These are phyloP conservation scores for Boletus rubroflammeus DNA, from an alignment of 768 basidiomycete species.

Conservation along the genomic window DNA sequence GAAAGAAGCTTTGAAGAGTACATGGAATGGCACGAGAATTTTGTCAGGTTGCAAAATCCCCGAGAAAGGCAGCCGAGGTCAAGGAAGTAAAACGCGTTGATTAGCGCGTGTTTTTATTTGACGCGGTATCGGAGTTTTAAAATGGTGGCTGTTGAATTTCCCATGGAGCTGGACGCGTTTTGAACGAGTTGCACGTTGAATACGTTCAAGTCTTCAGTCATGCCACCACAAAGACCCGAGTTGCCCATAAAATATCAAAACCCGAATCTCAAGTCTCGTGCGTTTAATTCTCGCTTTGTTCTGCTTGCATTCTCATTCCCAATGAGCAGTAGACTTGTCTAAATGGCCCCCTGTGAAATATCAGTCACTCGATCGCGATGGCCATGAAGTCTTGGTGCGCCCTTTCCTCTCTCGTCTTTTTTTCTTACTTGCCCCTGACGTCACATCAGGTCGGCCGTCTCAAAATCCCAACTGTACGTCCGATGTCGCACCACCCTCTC, in stretches of 20 bases:
- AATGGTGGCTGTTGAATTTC: slow-evolving; percentile 31
- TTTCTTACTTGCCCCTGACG: slow-evolving; percentile 15
- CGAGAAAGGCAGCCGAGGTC: too few relatives aligned
- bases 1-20: too few relatives aligned
- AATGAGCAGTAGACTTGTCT: slow-evolving; percentile 34
- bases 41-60: too few relatives aligned
- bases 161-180: slow-evolving; percentile 31
- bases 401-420: neutral
- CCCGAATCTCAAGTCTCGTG: slow-evolving; percentile 45
- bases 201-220: slow-evolving; percentile 4
- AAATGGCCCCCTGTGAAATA: slow-evolving; percentile 80
- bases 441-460: slow-evolving; percentile 73
- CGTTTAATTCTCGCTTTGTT: slow-evolving; percentile 10
- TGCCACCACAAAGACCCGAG: slow-evolving; percentile 45
- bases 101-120: slow-evolving; percentile 2
- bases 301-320: neutral
- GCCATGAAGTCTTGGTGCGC: slow-evolving; percentile 78
- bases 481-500: neutral
- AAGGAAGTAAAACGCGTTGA: too few relatives aligned
- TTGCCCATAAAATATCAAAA: slow-evolving; percentile 51
- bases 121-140: slow-evolving; percentile 32
- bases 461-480: slow-evolving; percentile 82
- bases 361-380: slow-evolving; percentile 86
- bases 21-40: too few relatives aligned
- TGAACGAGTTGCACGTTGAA: slow-evolving; percentile 29